Evolutionary conservation across 441 rosid species (phyloP).

Genomic region (Adansonia grandidieri): DNA sequence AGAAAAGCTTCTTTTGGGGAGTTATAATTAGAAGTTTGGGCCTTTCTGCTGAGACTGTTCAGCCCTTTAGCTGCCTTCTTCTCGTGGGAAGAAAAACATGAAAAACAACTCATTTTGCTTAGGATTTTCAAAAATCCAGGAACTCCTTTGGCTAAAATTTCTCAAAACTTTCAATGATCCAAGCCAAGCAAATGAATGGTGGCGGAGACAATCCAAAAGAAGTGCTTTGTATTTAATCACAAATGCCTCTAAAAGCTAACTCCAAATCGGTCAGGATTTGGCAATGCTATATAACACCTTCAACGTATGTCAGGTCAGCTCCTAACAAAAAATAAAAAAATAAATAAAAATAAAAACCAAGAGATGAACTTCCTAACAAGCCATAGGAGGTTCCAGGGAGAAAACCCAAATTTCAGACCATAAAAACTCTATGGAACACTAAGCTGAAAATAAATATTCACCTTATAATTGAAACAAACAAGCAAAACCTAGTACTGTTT

Average conservation of each 20-base stretch:
- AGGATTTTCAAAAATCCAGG: neutral
- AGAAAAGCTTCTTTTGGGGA: conserved; percentile 24
- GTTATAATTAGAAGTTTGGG: conserved; percentile 8
- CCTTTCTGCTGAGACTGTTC: conserved; percentile 37
- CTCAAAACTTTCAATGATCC: neutral
- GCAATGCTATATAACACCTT: too few species aligned
- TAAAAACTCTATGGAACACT: neutral
- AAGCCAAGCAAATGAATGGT: neutral
- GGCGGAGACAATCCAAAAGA: neutral
- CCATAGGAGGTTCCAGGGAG: neutral
- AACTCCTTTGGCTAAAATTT: neutral
- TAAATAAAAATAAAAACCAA: neutral
- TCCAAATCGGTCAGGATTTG: neutral
- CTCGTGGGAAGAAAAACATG: too few species aligned
- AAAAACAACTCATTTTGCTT: conserved; percentile 57
- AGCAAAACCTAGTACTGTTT: neutral
- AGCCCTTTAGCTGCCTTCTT: conserved; percentile 42
- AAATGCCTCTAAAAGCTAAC: neutral
- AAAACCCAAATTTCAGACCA: neutral
- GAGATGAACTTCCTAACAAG: neutral
- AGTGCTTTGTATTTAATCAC: neutral
- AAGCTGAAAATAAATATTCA: conserved; percentile 30
- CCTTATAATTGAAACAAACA: neutral
- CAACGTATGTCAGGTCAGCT: too few species aligned
- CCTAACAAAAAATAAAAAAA: neutral